These are phyloP conservation scores for Lolium perenne DNA, from an alignment of 176 grass and related monocot genomes.

Conservation along the genomic window DNA sequence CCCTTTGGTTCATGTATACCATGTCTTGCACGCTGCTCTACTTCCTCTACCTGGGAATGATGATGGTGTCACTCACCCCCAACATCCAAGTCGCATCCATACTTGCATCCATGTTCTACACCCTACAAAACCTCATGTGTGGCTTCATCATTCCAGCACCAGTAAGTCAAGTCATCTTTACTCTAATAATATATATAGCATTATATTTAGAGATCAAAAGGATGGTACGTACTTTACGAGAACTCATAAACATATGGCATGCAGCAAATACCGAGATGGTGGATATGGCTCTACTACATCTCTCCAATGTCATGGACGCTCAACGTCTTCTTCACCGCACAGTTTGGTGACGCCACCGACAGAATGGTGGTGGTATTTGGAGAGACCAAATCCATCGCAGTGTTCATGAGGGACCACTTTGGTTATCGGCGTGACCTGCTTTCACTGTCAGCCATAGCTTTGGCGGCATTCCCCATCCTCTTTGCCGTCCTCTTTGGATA, in stretches of 20 bases:
- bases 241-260: constrained; percentile 25
- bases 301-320: constrained; percentile 66
- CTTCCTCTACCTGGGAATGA: constrained; percentile 78
- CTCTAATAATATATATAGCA: neutral
- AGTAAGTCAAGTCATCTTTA: constrained; percentile 49
- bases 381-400: constrained; percentile 56
- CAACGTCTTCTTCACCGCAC: constrained; percentile 69
- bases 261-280: constrained; percentile 91
- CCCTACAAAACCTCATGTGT: constrained; percentile 60
- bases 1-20: constrained; percentile 69
- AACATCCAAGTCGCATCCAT: constrained; percentile 66
- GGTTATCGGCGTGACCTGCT: constrained; percentile 58
- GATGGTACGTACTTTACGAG: neutral
- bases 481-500: constrained; percentile 67
- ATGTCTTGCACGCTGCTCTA: constrained; percentile 69
- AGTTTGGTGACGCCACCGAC: constrained; percentile 58
- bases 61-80: constrained; percentile 65
- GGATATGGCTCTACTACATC: constrained; percentile 79
- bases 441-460: constrained; percentile 49
- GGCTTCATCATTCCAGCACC: constrained; percentile 67
- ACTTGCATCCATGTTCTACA: constrained; percentile 66
- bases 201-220: neutral
- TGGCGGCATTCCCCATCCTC: constrained; percentile 53
- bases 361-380: constrained; percentile 47
- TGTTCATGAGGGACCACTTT: constrained; percentile 69